These are phyloP conservation scores for Sclerotinia minor DNA, from an alignment of 2,329 filamentous ascomycete genomes.

Conservation along the genomic window DNA sequence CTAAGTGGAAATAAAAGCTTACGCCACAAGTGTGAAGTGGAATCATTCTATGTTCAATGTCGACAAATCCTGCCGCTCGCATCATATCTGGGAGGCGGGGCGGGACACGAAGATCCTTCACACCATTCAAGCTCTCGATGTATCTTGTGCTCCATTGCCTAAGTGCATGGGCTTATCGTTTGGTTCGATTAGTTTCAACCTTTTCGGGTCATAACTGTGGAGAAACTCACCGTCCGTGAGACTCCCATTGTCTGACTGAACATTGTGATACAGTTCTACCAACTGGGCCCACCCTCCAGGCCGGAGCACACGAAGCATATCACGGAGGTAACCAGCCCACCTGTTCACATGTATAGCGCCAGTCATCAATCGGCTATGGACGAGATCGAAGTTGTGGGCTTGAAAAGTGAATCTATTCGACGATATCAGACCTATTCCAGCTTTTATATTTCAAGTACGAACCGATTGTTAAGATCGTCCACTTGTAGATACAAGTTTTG, in stretches of 20 bases:
- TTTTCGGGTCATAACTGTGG: background rate
- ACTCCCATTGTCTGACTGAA: constrained; percentile 83
- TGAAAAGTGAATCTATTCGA: constrained; percentile 62
- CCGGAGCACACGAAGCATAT: constrained; percentile 70
- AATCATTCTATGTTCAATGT: constrained; percentile 66
- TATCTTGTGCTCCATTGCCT: constrained; percentile 67
- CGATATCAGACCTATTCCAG: constrained; percentile 14
- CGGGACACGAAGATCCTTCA: constrained; percentile 67
- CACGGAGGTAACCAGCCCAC: constrained; percentile 74
- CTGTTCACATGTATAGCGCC: constrained; percentile 47
- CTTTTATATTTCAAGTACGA: constrained; percentile 34
- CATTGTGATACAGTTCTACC: constrained; percentile 82
- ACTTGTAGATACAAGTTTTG: constrained; percentile 62
- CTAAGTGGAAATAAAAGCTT: constrained; percentile 1
- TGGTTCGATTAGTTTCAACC: background rate
- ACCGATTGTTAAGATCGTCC: constrained; percentile 69
- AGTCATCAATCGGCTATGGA: constrained; percentile 58
- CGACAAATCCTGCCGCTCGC: constrained; percentile 59
- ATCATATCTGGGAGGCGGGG: constrained; percentile 50
- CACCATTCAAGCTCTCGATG: constrained; percentile 58
- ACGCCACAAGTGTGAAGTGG: constrained; percentile 63
- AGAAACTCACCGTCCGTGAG: constrained; percentile 58
- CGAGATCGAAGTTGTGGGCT: constrained; percentile 73
- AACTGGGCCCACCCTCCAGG: constrained; percentile 85
- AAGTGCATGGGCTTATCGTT: constrained; percentile 58